These are phyloP conservation scores for Fusarium piperis DNA, from an alignment of 2,329 filamentous ascomycete species.

Conservation along the genomic window DNA sequence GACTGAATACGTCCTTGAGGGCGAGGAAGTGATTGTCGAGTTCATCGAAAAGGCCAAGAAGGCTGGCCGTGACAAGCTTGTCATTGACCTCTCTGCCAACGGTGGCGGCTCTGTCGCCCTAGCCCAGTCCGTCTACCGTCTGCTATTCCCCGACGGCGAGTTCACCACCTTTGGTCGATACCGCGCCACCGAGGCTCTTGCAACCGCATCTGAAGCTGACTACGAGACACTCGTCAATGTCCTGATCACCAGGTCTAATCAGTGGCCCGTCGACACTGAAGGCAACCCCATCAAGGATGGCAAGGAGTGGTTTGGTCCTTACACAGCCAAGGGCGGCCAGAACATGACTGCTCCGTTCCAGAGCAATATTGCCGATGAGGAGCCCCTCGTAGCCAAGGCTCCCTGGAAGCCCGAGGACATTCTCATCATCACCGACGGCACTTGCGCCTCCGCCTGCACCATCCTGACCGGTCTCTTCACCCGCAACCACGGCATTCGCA, in stretches of 20 bases:
- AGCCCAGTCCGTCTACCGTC: conserved; percentile 31
- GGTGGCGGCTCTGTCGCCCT: conserved; percentile 35
- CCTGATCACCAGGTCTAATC: conserved; percentile 15
- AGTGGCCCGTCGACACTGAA: conserved; percentile 23
- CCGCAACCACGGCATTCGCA: conserved; percentile 47
- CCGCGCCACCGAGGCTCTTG: conserved; percentile 34
- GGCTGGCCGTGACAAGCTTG: conserved; percentile 37
- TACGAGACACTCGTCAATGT: conserved; percentile 24
- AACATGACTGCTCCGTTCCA: conserved; percentile 37
- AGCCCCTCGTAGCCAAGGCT: conserved; percentile 25
- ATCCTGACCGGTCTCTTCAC: conserved; percentile 42
- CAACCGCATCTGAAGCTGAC: conserved; percentile 25
- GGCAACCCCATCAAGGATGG: conserved; percentile 27
- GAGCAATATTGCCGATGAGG: conserved; percentile 16
- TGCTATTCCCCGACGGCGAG: conserved; percentile 35
- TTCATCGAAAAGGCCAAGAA: conserved; percentile 32
- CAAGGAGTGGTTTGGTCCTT: conserved; percentile 37
- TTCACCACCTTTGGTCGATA: conserved; percentile 32
- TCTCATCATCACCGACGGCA: conserved; percentile 36
- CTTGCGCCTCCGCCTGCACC: conserved; percentile 37
- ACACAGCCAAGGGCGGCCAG: conserved; percentile 23
- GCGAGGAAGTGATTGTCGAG: conserved; percentile 23
- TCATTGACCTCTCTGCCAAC: conserved; percentile 39
- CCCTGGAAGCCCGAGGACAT: conserved; percentile 40
- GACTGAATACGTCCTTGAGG: conserved; percentile 29